Evolutionary conservation across 202 grass and related monocot species (phyloP), one percentile per base, ranked within the genome.

Genomic region (Sporobolus alterniflorus): DNA sequence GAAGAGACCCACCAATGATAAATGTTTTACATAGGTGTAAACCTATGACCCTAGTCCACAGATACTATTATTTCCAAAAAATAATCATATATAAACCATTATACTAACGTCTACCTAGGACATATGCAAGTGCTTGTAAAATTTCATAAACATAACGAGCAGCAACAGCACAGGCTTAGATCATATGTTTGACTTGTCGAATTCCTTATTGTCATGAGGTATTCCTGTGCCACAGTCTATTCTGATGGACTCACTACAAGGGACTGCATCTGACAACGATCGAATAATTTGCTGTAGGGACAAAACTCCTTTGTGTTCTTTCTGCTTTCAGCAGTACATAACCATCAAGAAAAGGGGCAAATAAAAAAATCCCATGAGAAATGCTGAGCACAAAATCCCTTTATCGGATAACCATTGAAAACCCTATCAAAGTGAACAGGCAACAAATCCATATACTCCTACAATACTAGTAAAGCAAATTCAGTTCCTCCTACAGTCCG

Each of bases 61-160:
- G 30, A 46, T 75, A 15, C 73, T 48, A 54, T 8, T 60, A 40
- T 69, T 57, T 25, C 64, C 32, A 56, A 68, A 75, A 40, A 26
- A 74, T 51, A 63, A 72, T 11, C 55, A 78, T 40, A 71, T 40
- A 77, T 52, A 71, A 70, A 41, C 9, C 74, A 2, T 67, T 74
- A 72, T 43, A 59, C 15, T 71, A 71, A n/a, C 20, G 46, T 67
- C 34, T 52, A 20, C 71, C 69, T 41, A 48, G 7, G 48, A 21
- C 3, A 64, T 77, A 87, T 52, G 36, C 48, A 39, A 14, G 20
- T 7, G 26, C 46, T 20, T 72, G 11, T 56, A 67, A n/a, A n/a
- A n/a, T n/a, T n/a, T n/a, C n/a, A n/a, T n/a, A n/a, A n/a, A n/a
- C n/a, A n/a, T n/a, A n/a, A n/a, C n/a, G n/a, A n/a, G n/a, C n/a